These are phyloP conservation scores for Tetracentron sinense DNA, from an alignment of 164 flowering plant species.

Conservation along the genomic window DNA sequence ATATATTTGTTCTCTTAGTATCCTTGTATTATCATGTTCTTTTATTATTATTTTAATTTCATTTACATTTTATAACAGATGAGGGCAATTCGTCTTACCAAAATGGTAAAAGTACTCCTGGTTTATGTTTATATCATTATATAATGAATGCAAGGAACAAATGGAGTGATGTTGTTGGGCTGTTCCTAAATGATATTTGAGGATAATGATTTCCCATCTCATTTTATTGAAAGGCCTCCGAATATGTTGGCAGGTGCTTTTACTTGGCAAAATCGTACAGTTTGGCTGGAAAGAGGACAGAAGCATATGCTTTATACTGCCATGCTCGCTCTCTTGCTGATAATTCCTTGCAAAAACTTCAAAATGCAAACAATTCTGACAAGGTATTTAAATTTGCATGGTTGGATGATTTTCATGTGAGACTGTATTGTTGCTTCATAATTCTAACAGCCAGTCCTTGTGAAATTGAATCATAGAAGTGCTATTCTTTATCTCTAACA, in stretches of 20 bases:
- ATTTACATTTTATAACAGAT: no score
- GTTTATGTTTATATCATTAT: no score
- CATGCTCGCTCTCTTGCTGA: constrained; percentile 77
- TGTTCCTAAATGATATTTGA: no score
- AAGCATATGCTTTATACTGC: constrained; percentile 79
- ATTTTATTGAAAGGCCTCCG: constrained; percentile 8
- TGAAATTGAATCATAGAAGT: no score
- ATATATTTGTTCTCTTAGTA: no score
- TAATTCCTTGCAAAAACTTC: constrained; percentile 48
- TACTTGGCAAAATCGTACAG: constrained; percentile 95
- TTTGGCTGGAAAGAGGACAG: constrained; percentile 82
- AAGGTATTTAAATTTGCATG: constrained; percentile 38
- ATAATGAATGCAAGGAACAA: no score
- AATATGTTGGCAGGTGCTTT: constrained; percentile 68
- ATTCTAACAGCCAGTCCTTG: background rate
- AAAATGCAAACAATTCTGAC: constrained; percentile 27
- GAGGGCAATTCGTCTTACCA: no score
- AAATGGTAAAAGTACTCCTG: no score
- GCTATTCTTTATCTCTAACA: no score
- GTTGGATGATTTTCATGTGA: background rate
- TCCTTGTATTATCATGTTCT: no score
- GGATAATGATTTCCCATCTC: background rate
- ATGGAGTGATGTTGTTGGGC: background rate
- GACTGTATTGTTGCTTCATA: background rate
- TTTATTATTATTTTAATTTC: no score